Evolutionary conservation across 1,139 yeast species (phyloP).

Genomic region (Protomyces inundatus): DNA sequence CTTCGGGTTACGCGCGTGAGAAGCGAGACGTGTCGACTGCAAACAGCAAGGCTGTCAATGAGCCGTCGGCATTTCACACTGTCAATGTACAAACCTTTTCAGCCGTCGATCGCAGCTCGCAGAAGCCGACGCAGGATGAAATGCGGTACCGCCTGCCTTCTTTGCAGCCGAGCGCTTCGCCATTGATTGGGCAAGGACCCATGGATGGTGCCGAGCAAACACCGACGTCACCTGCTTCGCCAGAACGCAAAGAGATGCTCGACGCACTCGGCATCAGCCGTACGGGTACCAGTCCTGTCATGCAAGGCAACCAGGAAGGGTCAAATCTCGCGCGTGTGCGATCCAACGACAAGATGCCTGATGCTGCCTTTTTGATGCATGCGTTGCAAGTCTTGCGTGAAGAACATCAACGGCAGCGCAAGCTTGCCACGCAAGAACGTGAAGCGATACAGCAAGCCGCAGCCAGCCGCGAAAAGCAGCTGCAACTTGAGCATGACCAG

Average conservation of each 20-base stretch:
- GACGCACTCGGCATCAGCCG: background rate
- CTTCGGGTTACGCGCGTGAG: background rate
- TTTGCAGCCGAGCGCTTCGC: background rate
- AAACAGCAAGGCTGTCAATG: background rate
- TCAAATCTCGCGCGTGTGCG: background rate
- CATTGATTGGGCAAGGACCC: background rate
- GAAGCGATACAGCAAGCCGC: background rate
- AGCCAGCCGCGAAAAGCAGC: background rate
- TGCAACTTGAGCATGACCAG: background rate
- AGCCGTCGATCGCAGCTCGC: background rate
- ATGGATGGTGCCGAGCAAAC: background rate
- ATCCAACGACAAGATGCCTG: background rate
- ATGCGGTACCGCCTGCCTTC: background rate
- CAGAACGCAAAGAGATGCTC: background rate
- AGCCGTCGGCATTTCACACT: background rate
- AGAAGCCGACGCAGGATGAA: background rate
- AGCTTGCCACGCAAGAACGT: background rate
- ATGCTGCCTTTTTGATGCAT: background rate
- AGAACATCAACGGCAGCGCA: slow-evolving; percentile 1
- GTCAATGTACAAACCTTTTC: background rate
- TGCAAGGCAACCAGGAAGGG: background rate
- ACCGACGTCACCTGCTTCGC: background rate
- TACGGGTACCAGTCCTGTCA: background rate
- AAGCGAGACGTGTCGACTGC: background rate
- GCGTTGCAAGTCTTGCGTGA: slow-evolving; percentile 1